These are phyloP conservation scores for Garcia nutans DNA, from an alignment of 345 rosid genomes.

Conservation along the genomic window DNA sequence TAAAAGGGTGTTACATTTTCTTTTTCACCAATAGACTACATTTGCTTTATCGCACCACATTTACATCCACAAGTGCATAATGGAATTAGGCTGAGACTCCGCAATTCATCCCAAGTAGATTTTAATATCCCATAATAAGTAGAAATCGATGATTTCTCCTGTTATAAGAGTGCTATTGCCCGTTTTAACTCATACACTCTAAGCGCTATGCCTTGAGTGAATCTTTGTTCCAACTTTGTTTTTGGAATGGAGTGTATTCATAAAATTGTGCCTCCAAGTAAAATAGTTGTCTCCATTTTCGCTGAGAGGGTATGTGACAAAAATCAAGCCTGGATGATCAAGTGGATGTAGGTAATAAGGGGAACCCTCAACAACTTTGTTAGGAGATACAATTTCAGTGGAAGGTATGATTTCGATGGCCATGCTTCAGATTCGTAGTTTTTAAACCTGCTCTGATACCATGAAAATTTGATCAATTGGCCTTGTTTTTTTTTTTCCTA, in stretches of 20 bases:
- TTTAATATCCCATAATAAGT: slow-evolving; percentile 2
- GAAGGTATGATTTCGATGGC: no score
- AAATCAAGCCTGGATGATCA: slow-evolving; percentile 11
- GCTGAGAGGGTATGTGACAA: slow-evolving; percentile 3
- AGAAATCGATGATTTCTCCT: neutral
- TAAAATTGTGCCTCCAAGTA: neutral
- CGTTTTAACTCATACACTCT: neutral
- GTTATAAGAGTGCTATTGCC: neutral
- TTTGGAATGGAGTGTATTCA: neutral
- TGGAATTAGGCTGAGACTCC: neutral
- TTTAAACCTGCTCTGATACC: no score
- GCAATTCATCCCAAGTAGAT: neutral
- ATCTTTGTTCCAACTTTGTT: slow-evolving; percentile 3
- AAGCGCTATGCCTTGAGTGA: neutral
- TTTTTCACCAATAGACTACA: neutral
- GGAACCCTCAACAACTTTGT: neutral
- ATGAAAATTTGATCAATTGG: no score
- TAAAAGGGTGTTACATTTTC: no score
- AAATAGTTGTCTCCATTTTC: slow-evolving; percentile 13
- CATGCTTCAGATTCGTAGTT: no score
- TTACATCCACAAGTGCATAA: neutral
- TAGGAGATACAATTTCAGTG: no score
- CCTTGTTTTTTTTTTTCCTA: no score
- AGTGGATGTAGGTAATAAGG: slow-evolving; percentile 8
- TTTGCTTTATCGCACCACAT: neutral